Evolutionary conservation across 78 protist genomes (phyloP), one percentile per base, ranked within the genome.

Genomic region (Speleostelium caveatum): DNA sequence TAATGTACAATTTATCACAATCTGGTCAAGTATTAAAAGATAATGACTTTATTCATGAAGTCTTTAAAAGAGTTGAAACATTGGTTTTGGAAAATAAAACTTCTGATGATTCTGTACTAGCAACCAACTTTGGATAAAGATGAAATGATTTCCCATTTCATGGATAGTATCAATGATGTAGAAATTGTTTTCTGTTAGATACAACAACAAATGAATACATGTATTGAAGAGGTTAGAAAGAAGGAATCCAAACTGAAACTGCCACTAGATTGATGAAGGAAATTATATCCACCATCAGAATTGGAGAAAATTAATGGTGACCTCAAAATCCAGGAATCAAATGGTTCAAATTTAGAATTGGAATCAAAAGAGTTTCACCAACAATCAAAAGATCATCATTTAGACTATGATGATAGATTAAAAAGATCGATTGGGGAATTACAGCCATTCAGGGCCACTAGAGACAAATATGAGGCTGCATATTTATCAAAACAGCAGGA

Each of bases 131-230:
- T 78, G 10, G 19, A 65, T 6, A 78, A 78, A 3, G 75, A 66
- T 3, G 87, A 78, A 0, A 28, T 78, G 30, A 22, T 66, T 19
- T 19, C 61, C 45, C 87, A 78, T 53, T 78, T 78, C 26, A 32
- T 66, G n/a, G 87, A 39, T 3, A 49, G 33, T 36, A 33, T 88
- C 4, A 78, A 77, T 41, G 83, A 86, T 65, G 78, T 86, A 2
- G 92, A 86, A 8, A 45, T 89, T 42, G 86, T 67, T 22, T 89
- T 89, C 39, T 68, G 74, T 89, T 89, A 28, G 94, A 87, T 63
- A 87, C 94, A 10, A 87, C 94, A 73, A 2, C 35, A 65, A 33
- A 89, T 89, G 94, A 53, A 53, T 66, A 45, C 88, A 14, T 65
- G 67, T 0, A 38, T 89, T 6, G 73, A 28, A 16, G 87, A 72